Evolutionary conservation across 148 eudicot genomes (phyloP).

Genomic region (Fallopia convolvulus): DNA sequence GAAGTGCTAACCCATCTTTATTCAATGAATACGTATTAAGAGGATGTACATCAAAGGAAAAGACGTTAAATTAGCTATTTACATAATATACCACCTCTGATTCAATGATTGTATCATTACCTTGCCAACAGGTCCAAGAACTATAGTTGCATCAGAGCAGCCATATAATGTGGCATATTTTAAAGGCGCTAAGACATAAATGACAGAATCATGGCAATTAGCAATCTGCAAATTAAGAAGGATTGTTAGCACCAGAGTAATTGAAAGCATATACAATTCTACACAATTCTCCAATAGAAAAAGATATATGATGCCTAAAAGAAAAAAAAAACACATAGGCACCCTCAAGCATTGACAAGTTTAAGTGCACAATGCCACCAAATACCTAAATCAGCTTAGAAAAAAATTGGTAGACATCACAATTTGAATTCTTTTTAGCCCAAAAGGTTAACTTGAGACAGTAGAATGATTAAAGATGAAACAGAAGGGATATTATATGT

Average conservation of each 20-base stretch:
- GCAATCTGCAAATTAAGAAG: slow-evolving; percentile 43
- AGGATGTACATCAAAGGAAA: not conserved
- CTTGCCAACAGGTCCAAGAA: slow-evolving; percentile 19
- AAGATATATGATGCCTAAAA: not conserved
- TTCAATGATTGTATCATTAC: not conserved
- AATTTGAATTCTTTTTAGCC: not conserved
- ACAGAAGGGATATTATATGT: not conserved
- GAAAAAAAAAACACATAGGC: not conserved
- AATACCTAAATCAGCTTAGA: not conserved
- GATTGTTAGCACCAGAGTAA: not conserved
- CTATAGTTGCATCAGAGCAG: slow-evolving; percentile 67
- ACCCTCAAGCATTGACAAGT: not conserved
- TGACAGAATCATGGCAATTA: slow-evolving; percentile 14
- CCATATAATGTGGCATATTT: slow-evolving; percentile 90
- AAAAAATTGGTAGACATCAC: not conserved
- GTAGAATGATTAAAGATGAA: not conserved
- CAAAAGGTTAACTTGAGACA: not conserved
- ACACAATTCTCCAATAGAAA: not conserved
- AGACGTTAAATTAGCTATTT: not conserved
- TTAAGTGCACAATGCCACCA: not conserved
- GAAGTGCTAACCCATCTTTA: not conserved
- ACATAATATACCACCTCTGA: not conserved
- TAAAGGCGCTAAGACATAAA: slow-evolving; percentile 78
- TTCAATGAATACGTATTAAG: not conserved
- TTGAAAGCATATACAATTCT: not conserved